A percentile compares a stretch with the other conserved stretches of the same genome.
Conservation (phyloP, 2,329 filamentous ascomycete species). For the Fusarium nanum region DNA sequence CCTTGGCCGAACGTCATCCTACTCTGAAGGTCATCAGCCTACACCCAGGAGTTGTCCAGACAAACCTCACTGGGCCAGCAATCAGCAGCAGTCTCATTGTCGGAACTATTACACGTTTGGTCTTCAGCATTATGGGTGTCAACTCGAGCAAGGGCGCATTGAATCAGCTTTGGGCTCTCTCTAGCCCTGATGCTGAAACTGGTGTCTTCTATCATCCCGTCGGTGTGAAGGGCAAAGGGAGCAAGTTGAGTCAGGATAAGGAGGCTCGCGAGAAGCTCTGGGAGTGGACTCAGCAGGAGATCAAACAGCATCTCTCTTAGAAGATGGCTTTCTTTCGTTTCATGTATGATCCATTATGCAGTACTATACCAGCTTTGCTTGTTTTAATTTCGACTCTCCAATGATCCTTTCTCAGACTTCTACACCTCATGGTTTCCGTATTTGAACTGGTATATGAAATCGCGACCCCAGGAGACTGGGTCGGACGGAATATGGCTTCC, state of each 20-base stretch:
- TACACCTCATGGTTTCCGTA: too few species aligned
- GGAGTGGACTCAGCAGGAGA: constrained; percentile 15
- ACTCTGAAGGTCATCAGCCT: neutral
- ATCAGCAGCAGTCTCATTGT: neutral
- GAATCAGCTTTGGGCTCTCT: constrained; percentile 5
- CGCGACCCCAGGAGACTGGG: too few species aligned
- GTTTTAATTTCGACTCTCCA: too few species aligned
- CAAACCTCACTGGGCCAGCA: neutral
- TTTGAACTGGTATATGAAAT: too few species aligned
- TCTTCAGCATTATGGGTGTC: neutral
- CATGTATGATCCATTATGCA: too few species aligned
- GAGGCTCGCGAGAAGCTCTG: constrained; percentile 3
- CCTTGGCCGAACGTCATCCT: constrained; percentile 1
- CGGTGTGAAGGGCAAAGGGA: constrained; percentile 9
- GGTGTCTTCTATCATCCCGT: constrained; percentile 14
- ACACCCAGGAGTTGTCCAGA: neutral
- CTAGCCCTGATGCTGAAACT: neutral
- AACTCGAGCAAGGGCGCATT: neutral
- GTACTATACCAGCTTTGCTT: too few species aligned
- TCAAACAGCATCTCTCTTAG: neutral
- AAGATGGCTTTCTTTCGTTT: accelerated
- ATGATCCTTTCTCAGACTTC: too few species aligned
- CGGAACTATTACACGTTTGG: neutral
- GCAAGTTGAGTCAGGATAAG: neutral
- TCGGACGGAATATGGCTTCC: too few species aligned